Percentiles rank a stretch among this genome's conserved stretches.
Conservation (phyloP, 1,284 basidiomycete genomes). For the Melampsora abietis-canadensis region DNA sequence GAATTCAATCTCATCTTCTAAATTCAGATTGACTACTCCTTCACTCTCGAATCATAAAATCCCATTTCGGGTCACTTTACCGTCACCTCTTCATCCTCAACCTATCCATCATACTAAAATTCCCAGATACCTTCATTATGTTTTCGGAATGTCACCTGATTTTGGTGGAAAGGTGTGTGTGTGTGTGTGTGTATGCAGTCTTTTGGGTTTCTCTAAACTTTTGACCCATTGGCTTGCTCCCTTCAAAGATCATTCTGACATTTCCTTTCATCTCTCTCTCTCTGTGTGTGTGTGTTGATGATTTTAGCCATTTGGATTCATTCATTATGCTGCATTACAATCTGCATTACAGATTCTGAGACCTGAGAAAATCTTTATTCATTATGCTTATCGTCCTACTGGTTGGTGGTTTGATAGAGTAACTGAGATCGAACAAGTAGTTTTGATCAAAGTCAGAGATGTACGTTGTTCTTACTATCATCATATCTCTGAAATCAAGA, state of each 20-base stretch:
- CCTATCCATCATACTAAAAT: slow-evolving; percentile 17
- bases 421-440: slow-evolving; percentile 51
- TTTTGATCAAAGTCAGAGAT: slow-evolving; percentile 43
- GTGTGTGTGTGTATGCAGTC: too few species aligned
- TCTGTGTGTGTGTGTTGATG: too few species aligned
- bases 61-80: slow-evolving; percentile 17
- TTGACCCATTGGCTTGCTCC: too few species aligned
- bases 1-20: not conserved
- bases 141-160: slow-evolving; percentile 35
- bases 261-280: too few species aligned
- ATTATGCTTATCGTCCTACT: slow-evolving; percentile 49
- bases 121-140: slow-evolving; percentile 34
- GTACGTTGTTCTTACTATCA: slow-evolving; percentile 48
- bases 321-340: slow-evolving; percentile 56
- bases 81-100: not conserved
- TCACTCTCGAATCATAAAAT: slow-evolving; percentile 8
- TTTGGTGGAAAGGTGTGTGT: slow-evolving; percentile 37
- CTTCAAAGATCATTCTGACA: too few species aligned
- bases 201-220: too few species aligned
- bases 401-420: slow-evolving; percentile 53
- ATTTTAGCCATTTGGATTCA: slow-evolving; percentile 53
- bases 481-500: too few species aligned
- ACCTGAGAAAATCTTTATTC: slow-evolving; percentile 54
- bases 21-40: not conserved
- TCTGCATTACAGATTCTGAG: slow-evolving; percentile 55